A percentile compares a stretch with the other conserved stretches of the same genome.
Conservation (phyloP, 78 protist genomes). For the Anaeramoeba flamelloides region DNA sequence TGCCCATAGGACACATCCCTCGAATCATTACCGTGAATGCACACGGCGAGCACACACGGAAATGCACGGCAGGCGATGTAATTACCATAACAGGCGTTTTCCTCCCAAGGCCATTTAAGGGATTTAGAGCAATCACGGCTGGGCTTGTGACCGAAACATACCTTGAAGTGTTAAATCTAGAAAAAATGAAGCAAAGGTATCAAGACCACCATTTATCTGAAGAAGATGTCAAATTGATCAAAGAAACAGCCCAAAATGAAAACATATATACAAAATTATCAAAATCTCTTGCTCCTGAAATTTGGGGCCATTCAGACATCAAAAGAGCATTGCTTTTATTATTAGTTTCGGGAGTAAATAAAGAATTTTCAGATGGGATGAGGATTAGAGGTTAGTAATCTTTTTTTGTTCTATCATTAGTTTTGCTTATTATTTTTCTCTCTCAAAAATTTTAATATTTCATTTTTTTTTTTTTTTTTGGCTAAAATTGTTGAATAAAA, state of each 20-base stretch:
- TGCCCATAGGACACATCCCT: slow-evolving; percentile 94
- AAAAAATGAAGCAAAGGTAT: slow-evolving; percentile 46
- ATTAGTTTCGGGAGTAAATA: slow-evolving; percentile 65
- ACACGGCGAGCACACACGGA: slow-evolving; percentile 68
- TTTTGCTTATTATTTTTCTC: too few relatives aligned
- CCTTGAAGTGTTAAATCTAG: slow-evolving; percentile 48
- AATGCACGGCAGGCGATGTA: slow-evolving; percentile 70
- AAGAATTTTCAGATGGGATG: slow-evolving; percentile 68
- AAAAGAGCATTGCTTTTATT: slow-evolving; percentile 86
- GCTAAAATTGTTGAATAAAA: too few relatives aligned
- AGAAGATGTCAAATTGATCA: neutral
- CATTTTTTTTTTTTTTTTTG: too few relatives aligned
- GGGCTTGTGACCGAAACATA: slow-evolving; percentile 72
- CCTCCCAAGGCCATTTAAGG: slow-evolving; percentile 45
- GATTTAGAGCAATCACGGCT: slow-evolving; percentile 46
- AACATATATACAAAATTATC: neutral
- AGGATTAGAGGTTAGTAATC: slow-evolving; percentile 56
- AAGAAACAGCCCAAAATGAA: neutral
- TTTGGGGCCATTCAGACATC: slow-evolving; percentile 88
- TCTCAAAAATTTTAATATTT: too few relatives aligned
- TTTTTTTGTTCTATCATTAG: too few relatives aligned
- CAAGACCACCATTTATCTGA: slow-evolving; percentile 7
- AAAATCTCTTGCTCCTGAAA: slow-evolving; percentile 83
- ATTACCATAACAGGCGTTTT: slow-evolving; percentile 46
- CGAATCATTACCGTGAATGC: slow-evolving; percentile 66